A percentile compares a stretch with the other conserved stretches of the same genome.
These are phyloP conservation scores for Backusella macrospora DNA, from an alignment of 192 early-diverging fungal genomes.

Conservation along the genomic window DNA sequence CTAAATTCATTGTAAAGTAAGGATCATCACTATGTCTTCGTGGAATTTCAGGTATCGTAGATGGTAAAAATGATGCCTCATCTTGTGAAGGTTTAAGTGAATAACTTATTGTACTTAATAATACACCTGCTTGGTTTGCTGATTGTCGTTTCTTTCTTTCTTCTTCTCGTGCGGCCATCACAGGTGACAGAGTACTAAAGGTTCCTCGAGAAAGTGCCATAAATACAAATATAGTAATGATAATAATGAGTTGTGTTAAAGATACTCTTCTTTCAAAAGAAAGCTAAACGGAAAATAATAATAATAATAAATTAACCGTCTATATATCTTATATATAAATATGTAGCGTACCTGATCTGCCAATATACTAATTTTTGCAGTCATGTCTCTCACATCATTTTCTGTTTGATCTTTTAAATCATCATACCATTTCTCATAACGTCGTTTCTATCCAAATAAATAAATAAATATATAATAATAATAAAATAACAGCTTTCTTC, in stretches of 20 bases:
- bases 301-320: not conserved
- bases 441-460: conserved; percentile 39
- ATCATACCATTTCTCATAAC: conserved; percentile 53
- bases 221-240: conserved; percentile 43
- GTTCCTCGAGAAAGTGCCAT: conserved; percentile 48
- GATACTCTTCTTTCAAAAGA: conserved; percentile 50
- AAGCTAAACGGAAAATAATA: conserved; percentile 29
- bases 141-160: conserved; percentile 36
- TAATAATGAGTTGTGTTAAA: conserved; percentile 37
- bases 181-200: conserved; percentile 38
- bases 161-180: conserved; percentile 40
- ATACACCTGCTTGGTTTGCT: not conserved
- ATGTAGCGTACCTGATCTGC: conserved; percentile 46
- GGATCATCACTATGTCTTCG: conserved; percentile 12
- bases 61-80: not conserved
- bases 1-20: not conserved
- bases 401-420: conserved; percentile 45
- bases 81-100: not conserved
- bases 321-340: not conserved
- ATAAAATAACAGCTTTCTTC: not conserved
- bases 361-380: conserved; percentile 47
- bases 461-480: not conserved
- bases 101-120: not conserved
- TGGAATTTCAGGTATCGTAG: not conserved
- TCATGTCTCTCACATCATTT: conserved; percentile 44